phyloP scores from a whole-genome alignment of 2,329 filamentous ascomycete genomes.

The Celoporthe dispersa region DNA sequence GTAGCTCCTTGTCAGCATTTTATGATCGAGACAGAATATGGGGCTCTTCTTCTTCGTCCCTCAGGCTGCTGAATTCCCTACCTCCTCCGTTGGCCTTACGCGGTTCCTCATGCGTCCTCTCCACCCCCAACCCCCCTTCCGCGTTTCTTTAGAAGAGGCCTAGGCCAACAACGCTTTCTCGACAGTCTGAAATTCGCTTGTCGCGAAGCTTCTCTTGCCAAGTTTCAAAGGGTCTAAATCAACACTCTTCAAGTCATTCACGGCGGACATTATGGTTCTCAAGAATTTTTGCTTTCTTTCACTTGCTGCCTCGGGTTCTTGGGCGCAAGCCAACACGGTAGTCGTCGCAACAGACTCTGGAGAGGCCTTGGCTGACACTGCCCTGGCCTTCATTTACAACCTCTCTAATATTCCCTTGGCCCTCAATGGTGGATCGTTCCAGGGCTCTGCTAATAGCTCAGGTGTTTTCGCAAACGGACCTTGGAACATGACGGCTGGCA shows the following conservation, averaged over 20 bases:
- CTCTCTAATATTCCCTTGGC: not conserved
- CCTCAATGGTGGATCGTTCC: not conserved
- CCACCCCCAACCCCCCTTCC: not conserved
- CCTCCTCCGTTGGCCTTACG: not conserved
- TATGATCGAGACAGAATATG: not conserved
- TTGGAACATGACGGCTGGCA: not conserved
- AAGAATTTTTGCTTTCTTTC: not conserved
- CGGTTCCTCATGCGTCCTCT: not conserved
- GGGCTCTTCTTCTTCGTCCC: not conserved
- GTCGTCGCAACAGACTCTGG: not conserved
- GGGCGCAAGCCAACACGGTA: not conserved
- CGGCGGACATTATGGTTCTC: not conserved
- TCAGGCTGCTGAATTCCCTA: not conserved
- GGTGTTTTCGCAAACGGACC: not conserved
- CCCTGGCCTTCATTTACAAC: not conserved
- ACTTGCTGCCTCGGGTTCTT: not conserved
- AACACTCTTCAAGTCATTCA: not conserved
- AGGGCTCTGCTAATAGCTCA: not conserved
- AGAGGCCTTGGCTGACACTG: not conserved
- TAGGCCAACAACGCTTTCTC: not conserved
- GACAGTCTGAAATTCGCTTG: not conserved
- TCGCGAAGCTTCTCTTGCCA: not conserved
- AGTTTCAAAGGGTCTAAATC: not conserved
- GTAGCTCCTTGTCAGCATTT: not conserved
- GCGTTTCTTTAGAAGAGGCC: not conserved